Evolutionary conservation across 2,329 filamentous ascomycete genomes (phyloP).

Genomic region (Xylaria sp.): DNA sequence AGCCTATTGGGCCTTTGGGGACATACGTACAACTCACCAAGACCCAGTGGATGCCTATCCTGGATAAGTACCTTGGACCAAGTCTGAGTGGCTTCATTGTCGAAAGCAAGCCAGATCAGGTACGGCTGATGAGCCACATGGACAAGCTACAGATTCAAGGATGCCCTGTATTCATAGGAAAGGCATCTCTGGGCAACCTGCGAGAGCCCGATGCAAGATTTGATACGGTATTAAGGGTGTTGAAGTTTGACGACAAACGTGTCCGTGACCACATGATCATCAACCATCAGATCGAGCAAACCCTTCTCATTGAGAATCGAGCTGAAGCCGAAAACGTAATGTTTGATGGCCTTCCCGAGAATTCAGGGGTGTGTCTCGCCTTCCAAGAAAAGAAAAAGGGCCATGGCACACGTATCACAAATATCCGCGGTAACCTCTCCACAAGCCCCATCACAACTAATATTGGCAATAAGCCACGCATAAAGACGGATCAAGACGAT

Average conservation of each 20-base stretch:
- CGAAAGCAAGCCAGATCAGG: slow-evolving; percentile 75
- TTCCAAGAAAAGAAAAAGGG: slow-evolving; percentile 66
- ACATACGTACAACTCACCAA: slow-evolving; percentile 76
- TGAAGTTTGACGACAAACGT: slow-evolving; percentile 81
- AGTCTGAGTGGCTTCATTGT: slow-evolving; percentile 81
- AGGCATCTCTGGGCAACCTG: slow-evolving; percentile 58
- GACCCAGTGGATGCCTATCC: slow-evolving; percentile 79
- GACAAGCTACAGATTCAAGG: slow-evolving; percentile 54
- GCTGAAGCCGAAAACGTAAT: slow-evolving; percentile 72
- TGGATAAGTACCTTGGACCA: slow-evolving; percentile 78
- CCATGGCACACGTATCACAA: slow-evolving; percentile 64
- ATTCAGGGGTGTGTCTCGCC: slow-evolving; percentile 76
- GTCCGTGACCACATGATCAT: slow-evolving; percentile 86
- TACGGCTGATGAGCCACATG: slow-evolving; percentile 71
- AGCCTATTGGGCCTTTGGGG: slow-evolving; percentile 85
- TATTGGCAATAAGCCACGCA: slow-evolving; percentile 65
- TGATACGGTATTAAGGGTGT: slow-evolving; percentile 78
- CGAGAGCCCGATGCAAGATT: slow-evolving; percentile 76
- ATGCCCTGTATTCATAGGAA: slow-evolving; percentile 66
- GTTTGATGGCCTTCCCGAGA: slow-evolving; percentile 66
- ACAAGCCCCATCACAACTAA: slow-evolving; percentile 49
- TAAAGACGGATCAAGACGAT: slow-evolving; percentile 76
- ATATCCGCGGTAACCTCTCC: slow-evolving; percentile 45
- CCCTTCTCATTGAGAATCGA: slow-evolving; percentile 74
- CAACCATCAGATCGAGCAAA: slow-evolving; percentile 80